phyloP scores from a whole-genome alignment of 176 grass and related monocot species.

The Cenchrus americanus region DNA sequence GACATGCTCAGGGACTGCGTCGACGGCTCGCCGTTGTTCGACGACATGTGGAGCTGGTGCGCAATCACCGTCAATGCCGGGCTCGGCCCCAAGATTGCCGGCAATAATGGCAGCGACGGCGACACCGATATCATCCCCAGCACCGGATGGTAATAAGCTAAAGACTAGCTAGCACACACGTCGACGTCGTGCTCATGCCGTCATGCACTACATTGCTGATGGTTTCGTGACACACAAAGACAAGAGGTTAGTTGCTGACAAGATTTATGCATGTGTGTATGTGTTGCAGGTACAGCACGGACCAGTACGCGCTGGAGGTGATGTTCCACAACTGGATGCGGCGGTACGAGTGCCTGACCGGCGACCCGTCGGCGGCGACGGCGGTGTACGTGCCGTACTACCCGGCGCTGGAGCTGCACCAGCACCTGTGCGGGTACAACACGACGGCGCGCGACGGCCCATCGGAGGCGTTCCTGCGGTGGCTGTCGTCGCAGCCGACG shows the following conservation, averaged over 20 bases:
- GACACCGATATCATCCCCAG: slow-evolving; percentile 30
- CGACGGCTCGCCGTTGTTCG: slow-evolving; percentile 21
- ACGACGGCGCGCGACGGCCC: slow-evolving; percentile 42
- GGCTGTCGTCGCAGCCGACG: slow-evolving; percentile 57
- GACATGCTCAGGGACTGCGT: slow-evolving; percentile 41
- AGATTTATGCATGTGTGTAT: not conserved
- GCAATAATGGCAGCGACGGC: slow-evolving; percentile 11
- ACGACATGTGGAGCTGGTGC: slow-evolving; percentile 45
- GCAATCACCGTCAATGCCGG: slow-evolving; percentile 39
- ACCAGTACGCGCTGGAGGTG: slow-evolving; percentile 74
- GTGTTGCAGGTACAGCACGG: slow-evolving; percentile 56
- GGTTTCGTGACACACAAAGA: not conserved
- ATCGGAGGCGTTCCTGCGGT: slow-evolving; percentile 46
- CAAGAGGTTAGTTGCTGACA: too few species aligned
- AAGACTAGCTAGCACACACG: not conserved
- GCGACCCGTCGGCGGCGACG: slow-evolving; percentile 39
- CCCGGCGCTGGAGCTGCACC: slow-evolving; percentile 58
- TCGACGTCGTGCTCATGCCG: too few species aligned
- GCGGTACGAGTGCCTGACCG: slow-evolving; percentile 66
- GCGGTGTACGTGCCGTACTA: slow-evolving; percentile 76
- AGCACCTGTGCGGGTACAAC: slow-evolving; percentile 62
- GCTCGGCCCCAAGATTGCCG: slow-evolving; percentile 45
- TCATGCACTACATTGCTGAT: not conserved
- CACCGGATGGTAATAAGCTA: slow-evolving; percentile 38
- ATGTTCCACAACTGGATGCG: slow-evolving; percentile 77